These are phyloP conservation scores for Ogataea nakhonphanomensis DNA, from an alignment of 805 yeast genomes.

Conservation along the genomic window DNA sequence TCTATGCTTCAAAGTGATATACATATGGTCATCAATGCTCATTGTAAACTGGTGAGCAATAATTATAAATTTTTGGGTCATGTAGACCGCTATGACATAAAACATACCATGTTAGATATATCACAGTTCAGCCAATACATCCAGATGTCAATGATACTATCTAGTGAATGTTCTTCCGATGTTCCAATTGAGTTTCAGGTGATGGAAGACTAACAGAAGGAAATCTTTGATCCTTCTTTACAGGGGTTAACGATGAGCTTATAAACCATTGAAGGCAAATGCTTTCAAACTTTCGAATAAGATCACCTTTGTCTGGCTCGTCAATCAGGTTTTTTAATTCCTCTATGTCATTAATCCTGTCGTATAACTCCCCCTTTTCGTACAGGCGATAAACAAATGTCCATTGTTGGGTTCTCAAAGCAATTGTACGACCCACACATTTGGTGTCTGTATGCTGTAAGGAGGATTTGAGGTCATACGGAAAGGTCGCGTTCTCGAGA, in stretches of 20 bases:
- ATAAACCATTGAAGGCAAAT: neutral
- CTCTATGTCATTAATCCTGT: neutral
- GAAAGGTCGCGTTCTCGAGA: neutral
- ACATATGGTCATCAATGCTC: no score
- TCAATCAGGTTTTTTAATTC: neutral
- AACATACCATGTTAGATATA: no score
- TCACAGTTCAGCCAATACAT: no score
- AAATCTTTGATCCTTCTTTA: neutral
- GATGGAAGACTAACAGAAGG: neutral
- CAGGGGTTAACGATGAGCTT: neutral
- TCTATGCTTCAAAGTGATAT: no score
- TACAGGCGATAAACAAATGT: constrained; percentile 1
- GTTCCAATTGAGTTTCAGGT: neutral
- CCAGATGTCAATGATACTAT: no score
- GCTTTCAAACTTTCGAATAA: neutral
- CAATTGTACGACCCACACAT: neutral
- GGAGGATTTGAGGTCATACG: neutral
- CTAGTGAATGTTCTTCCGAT: no score
- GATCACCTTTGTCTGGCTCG: neutral
- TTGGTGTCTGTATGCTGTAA: neutral
- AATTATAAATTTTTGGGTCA: no score
- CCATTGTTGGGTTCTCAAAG: neutral
- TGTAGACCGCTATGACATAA: no score
- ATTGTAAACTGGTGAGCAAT: no score
- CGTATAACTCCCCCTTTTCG: neutral